Evolutionary conservation across 371 early-diverging fungal species (phyloP), one percentile per base, ranked within the genome.

Genomic region (Nosema granulosis): DNA sequence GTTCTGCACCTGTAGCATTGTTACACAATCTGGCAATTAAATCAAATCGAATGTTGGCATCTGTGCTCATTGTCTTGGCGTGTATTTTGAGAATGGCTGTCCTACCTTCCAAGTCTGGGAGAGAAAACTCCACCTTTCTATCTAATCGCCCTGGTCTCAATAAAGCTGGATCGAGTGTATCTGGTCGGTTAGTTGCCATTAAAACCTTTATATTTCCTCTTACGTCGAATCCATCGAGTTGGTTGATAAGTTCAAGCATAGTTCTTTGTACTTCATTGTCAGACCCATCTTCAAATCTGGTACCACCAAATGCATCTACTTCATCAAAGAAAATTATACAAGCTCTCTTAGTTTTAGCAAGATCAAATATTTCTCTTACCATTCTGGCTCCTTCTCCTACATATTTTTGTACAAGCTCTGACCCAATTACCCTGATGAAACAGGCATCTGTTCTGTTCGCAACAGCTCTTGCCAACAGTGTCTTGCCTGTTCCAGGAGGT

Each of bases 271-370:
- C 98, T 86, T 99, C 99, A 81, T 97, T 96, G 85, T 96, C 96
- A 59, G 95, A 97, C 65, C 93, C 92, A 80, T 97, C 96, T 84
- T 94, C 96, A 83, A 92, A 92, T 82, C 99, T 91, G 12, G 84
- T 85, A 84, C 92, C 95, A 84, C 98, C 97, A 85, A 99, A 95
- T 31, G 99, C 97, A 86, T 99, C 99, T 37, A 99, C 91, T 88
- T 99, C 99, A 85, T 99, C 99, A 89, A 99, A 96, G 85, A 99
- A 99, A 71, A 99, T 96, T 82, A 99, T 96, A 81, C 95, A 96
- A 2, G 99, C 96, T 80, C 91, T 97, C 88, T 95, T 95, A 70
- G 91, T 88, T 85, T 94, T 90, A 34, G 98, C 99, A 92, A 97
- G 94, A 77, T 94, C 94, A 84, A 99, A 99, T 66, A 99, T 88